phyloP scores from a whole-genome alignment of 1,284 basidiomycete genomes.

The Lignosus rhinocerotis region DNA sequence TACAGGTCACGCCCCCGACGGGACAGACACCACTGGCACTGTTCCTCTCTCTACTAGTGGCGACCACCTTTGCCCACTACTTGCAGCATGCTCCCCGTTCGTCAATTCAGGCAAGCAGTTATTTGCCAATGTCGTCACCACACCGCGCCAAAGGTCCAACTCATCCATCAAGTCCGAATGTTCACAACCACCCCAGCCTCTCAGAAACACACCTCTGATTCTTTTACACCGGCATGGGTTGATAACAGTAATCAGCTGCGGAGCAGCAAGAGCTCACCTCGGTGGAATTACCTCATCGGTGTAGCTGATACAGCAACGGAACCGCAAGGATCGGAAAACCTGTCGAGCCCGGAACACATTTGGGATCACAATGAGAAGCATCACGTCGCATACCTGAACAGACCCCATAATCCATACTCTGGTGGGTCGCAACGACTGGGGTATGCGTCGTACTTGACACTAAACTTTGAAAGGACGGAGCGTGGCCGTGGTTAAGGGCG shows the following conservation, averaged over 20 bases:
- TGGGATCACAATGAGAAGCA: slow-evolving; percentile 22
- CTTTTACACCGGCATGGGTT: not conserved
- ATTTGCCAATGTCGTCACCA: slow-evolving; percentile 8
- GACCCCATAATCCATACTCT: slow-evolving; percentile 26
- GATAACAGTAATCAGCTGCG: no score
- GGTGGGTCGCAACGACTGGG: slow-evolving; percentile 20
- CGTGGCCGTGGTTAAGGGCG: slow-evolving; percentile 40
- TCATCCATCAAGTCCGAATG: not conserved
- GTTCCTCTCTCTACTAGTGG: no score
- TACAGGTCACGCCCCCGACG: not conserved
- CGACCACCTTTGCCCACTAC: not conserved
- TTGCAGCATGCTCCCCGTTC: slow-evolving; percentile 16
- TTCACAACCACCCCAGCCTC: not conserved
- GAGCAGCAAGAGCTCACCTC: no score
- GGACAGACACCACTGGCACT: no score
- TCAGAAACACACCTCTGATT: not conserved
- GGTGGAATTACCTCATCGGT: no score
- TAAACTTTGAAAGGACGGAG: slow-evolving; percentile 46
- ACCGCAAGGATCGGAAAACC: not conserved
- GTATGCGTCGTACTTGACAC: slow-evolving; percentile 7
- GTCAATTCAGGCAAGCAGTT: not conserved
- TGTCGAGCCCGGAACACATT: slow-evolving; percentile 14
- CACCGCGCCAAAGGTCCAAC: not conserved
- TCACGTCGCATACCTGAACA: slow-evolving; percentile 13
- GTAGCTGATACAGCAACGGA: not conserved